phyloP scores from a whole-genome alignment of 2,329 filamentous ascomycete genomes.

The Fusarium agapanthi region DNA sequence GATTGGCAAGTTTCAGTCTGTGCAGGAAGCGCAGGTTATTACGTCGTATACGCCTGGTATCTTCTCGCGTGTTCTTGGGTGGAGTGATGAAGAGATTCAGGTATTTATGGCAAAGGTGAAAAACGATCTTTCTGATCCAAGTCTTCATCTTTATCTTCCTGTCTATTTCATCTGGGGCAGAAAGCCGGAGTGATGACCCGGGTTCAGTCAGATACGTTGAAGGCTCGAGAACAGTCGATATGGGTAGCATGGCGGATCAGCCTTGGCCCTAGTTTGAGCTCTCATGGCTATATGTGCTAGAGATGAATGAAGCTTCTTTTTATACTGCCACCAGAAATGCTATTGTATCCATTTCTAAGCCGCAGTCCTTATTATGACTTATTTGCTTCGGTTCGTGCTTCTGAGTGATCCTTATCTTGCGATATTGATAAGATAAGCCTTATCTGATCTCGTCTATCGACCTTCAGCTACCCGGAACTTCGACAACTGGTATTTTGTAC shows the following conservation, averaged over 20 bases:
- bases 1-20: slow-evolving; percentile 20
- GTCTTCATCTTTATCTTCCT: slow-evolving; percentile 31
- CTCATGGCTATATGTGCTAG: too few species aligned
- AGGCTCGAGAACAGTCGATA: too few species aligned
- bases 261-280: background rate
- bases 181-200: background rate
- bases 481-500: rapidly evolving
- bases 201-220: rapidly evolving
- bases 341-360: background rate
- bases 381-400: rapidly evolving
- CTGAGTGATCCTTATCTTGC: rapidly evolving
- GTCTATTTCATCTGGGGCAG: slow-evolving; percentile 36
- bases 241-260: rapidly evolving
- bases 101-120: slow-evolving; percentile 34
- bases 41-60: slow-evolving; percentile 28
- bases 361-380: too few species aligned
- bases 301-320: too few species aligned
- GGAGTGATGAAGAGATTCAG: slow-evolving; percentile 30
- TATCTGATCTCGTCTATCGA: background rate
- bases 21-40: slow-evolving; percentile 31
- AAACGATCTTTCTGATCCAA: slow-evolving; percentile 25
- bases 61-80: slow-evolving; percentile 34
- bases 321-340: too few species aligned
- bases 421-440: background rate
- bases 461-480: background rate